Conservation (phyloP, 2,329 filamentous ascomycete genomes). For the Graphilbum fragrans region DNA sequence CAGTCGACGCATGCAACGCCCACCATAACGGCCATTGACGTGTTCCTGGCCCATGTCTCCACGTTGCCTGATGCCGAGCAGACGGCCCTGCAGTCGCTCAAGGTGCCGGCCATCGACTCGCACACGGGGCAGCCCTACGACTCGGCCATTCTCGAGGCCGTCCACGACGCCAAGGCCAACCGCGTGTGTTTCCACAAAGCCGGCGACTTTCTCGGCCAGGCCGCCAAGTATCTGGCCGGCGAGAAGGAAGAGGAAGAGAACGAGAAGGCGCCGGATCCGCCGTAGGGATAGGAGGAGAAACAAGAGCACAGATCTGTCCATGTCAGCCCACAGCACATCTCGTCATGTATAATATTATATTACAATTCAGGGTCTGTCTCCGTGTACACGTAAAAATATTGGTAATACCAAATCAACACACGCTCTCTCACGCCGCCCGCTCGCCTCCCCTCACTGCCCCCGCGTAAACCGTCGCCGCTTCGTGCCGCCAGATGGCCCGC, state of each 20-base stretch:
- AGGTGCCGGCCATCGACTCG: conserved; percentile 15
- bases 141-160: conserved; percentile 15
- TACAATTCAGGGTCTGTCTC: too few species aligned
- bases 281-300: too few species aligned
- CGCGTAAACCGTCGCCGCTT: too few species aligned
- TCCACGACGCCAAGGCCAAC: conserved; percentile 17
- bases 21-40: conserved; percentile 15
- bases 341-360: too few species aligned
- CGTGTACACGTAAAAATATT: too few species aligned
- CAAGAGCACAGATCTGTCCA: too few species aligned
- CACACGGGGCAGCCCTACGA: conserved; percentile 16
- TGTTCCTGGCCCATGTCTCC: conserved; percentile 14
- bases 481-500: too few species aligned
- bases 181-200: conserved; percentile 13
- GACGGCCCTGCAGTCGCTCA: conserved; percentile 13
- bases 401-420: too few species aligned
- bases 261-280: too few species aligned
- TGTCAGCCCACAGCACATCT: too few species aligned
- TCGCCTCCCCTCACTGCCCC: too few species aligned
- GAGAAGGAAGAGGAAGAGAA: not conserved
- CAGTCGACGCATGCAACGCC: conserved; percentile 10
- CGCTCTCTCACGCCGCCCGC: too few species aligned
- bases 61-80: conserved; percentile 15
- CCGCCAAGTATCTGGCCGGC: conserved; percentile 5
- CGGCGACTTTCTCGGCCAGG: conserved; percentile 11